Evolutionary conservation across 208 protist species (phyloP), one percentile per base, ranked within the genome.

Genomic region (Trypanosoma melophagium): DNA sequence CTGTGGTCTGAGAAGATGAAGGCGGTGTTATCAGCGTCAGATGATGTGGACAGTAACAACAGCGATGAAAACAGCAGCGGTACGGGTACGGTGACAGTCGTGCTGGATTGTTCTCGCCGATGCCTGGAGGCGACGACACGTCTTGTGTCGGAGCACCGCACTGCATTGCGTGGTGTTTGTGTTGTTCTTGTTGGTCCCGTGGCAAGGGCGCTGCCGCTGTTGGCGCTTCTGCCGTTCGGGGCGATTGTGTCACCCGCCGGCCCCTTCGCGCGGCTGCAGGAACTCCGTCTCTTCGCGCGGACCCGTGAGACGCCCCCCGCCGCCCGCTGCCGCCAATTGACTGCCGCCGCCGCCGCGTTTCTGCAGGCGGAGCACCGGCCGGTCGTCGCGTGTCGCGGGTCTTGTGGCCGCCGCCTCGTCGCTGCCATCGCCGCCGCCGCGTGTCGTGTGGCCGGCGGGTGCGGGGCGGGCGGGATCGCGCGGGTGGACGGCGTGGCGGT

Each of bases 241-340:
- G 79, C 81, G 10, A 58, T 90, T 31, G 73, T 90, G 3, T 80
- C 84, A 8, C 61, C 72, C 14, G 75, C 66, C 22, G 86, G 84
- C 13, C 71, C 66, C 2, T 76, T 86, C 57, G 49, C 71, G 14
- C 21, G 65, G 52, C 59, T 90, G 59, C 87, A 90, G 74, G 78
- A 89, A 71, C 80, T 93, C 67, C 79, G 80, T 16, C 58, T 86
- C 28, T 90, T 80, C 72, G 62, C 80, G 7, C 55, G 66, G 35
- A 2, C 28, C 28, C 5, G 28, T 5, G 28, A 35, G 28, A 35
- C 28, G 28, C 28, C 28, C 3, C 28, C 28, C 28, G 28, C 28
- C 28, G 28, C 1, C 28, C 28, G 28, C 28, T 35, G 28, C 5
- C 28, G 28, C 28, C 28, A 35, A 35, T 35, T 35, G 28, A 35